Evolutionary conservation across 371 early-diverging fungal species (phyloP).

Genomic region (Entomophthora muscae): DNA sequence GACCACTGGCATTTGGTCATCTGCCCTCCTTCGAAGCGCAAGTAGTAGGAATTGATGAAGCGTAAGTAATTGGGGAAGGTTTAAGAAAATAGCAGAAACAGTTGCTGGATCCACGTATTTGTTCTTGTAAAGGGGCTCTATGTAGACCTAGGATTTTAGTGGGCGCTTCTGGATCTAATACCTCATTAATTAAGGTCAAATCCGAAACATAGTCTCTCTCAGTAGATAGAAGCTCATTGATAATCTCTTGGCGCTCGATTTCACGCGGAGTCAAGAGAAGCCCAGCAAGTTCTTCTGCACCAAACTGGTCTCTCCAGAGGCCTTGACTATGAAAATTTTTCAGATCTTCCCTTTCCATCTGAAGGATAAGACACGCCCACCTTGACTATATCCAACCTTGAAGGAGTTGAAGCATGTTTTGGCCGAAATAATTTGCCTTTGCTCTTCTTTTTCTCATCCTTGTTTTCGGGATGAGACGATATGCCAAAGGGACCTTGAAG

Average conservation of each 20-base stretch:
- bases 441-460: not conserved
- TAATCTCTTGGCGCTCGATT: constrained; percentile 56
- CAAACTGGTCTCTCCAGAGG: constrained; percentile 3
- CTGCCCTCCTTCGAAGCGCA: not conserved
- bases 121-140: constrained; percentile 5
- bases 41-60: not conserved
- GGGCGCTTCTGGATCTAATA: constrained; percentile 48
- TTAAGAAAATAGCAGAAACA: not conserved
- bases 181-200: constrained; percentile 20
- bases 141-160: constrained; percentile 17
- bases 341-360: not conserved
- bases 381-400: not conserved
- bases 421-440: not conserved
- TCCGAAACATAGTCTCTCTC: constrained; percentile 63
- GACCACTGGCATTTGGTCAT: constrained; percentile 5
- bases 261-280: constrained; percentile 18
- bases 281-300: not conserved
- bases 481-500: too few relatives aligned
- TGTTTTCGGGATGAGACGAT: not conserved
- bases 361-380: not conserved
- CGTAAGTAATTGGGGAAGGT: not conserved
- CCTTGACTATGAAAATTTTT: not conserved
- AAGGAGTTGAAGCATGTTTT: not conserved
- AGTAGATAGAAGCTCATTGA: constrained; percentile 59
- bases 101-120: not conserved